These are phyloP conservation scores for Angophora floribunda DNA, from an alignment of 345 rosid species.

Conservation along the genomic window DNA sequence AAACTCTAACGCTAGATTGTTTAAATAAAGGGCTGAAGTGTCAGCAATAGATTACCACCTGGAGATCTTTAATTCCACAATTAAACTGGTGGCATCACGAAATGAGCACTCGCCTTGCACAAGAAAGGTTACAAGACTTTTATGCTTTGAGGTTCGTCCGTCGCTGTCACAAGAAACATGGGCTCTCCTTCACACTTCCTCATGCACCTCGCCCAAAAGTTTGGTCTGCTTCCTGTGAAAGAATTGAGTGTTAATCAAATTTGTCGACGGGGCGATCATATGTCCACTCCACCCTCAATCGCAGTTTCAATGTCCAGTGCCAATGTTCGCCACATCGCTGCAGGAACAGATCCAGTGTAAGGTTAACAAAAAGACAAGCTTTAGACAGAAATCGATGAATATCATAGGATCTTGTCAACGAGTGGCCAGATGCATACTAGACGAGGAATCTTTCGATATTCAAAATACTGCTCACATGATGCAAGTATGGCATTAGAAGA, in stretches of 20 bases:
- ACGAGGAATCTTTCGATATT: not conserved
- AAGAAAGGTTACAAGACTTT: not conserved
- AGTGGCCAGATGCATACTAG: not conserved
- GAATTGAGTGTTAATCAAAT: not conserved
- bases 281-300: not conserved
- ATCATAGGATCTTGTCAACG: not conserved
- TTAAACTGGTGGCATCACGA: not conserved
- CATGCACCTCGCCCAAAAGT: not conserved
- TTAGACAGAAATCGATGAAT: not conserved
- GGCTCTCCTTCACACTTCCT: not conserved
- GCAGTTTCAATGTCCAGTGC: not conserved
- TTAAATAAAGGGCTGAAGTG: not conserved
- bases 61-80: not conserved
- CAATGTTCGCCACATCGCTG: not conserved
- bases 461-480: not conserved
- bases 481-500: not conserved
- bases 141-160: not conserved
- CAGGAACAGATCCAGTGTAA: not conserved
- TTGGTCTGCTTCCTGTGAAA: not conserved
- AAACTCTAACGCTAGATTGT: not conserved
- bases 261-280: not conserved
- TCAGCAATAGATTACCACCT: not conserved
- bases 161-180: not conserved
- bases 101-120: not conserved
- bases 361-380: not conserved